Conservation (phyloP, 108 stramenopile genomes). For the Skeletonema marinoi region DNA sequence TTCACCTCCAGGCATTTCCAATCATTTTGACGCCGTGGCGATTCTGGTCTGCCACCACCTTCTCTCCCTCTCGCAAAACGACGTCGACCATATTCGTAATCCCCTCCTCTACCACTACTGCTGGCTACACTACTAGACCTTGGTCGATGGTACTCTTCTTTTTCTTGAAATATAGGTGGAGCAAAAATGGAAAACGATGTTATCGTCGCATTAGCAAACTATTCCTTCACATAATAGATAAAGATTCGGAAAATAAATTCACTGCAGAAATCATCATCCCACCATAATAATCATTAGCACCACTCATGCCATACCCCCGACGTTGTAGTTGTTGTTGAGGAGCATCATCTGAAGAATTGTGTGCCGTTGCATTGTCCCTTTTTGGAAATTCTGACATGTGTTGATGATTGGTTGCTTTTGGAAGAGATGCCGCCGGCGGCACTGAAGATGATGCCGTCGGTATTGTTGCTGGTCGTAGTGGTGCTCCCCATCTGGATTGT, state of each 20-base stretch:
- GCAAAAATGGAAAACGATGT: not conserved
- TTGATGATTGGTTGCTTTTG: not conserved
- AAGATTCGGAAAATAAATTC: not conserved
- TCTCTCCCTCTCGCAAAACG: constrained; percentile 8
- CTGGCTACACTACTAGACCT: not conserved
- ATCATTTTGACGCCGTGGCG: not conserved
- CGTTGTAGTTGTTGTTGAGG: not conserved
- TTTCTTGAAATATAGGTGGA: not conserved
- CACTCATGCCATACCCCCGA: not conserved
- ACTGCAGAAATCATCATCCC: not conserved
- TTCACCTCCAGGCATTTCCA: constrained; percentile 45
- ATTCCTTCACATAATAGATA: not conserved
- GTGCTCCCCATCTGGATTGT: not conserved
- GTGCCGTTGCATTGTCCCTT: not conserved
- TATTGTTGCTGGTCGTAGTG: not conserved
- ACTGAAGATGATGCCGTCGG: not conserved
- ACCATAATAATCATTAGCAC: not conserved
- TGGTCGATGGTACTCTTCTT: not conserved
- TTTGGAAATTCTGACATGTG: not conserved
- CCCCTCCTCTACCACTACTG: not conserved
- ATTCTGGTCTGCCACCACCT: not conserved
- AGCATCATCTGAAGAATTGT: not conserved
- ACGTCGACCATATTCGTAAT: not conserved
- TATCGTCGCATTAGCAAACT: not conserved
- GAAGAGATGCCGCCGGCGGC: not conserved